A percentile compares a stretch with the other conserved stretches of the same genome.
These are phyloP conservation scores for Citrus hindsii DNA, from an alignment of 345 rosid species.

Conservation along the genomic window DNA sequence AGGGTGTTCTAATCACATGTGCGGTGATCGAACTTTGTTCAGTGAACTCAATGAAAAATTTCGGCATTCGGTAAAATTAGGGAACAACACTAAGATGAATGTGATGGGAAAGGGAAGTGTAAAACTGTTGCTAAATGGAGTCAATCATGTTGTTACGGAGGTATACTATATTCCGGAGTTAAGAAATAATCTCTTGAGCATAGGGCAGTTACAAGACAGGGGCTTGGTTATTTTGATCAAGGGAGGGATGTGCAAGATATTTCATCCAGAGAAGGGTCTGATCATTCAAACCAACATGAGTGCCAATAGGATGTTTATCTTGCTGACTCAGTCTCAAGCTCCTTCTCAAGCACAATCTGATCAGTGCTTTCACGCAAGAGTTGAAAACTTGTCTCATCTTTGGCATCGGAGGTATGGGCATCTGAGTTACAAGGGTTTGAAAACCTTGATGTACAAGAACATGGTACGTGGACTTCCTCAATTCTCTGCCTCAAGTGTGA, in stretches of 20 bases:
- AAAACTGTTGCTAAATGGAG: too few relatives aligned
- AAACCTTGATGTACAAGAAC: not conserved
- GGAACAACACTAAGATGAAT: too few relatives aligned
- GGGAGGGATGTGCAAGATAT: not conserved
- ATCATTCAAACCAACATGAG: not conserved
- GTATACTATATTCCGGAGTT: too few relatives aligned
- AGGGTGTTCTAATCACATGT: conserved; percentile 9
- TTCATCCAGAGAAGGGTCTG: not conserved
- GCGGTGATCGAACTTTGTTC: not conserved
- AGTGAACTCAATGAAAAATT: not conserved
- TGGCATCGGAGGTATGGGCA: not conserved
- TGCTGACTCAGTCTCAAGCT: not conserved
- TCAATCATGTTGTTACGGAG: too few relatives aligned
- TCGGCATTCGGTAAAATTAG: not conserved
- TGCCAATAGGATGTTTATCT: not conserved
- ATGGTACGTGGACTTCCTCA: not conserved
- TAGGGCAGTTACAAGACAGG: not conserved
- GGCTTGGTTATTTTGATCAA: not conserved
- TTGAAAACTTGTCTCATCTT: not conserved
- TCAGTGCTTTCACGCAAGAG: not conserved
- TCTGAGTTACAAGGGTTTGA: not conserved
- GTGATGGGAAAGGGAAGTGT: rapidly evolving
- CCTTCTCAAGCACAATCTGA: not conserved
- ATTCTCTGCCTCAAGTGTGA: not conserved
- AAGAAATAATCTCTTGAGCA: not conserved